A percentile compares a stretch with the other conserved stretches of the same genome.
phyloP scores from a whole-genome alignment of 306 rosid genomes.

The Comarum palustre region DNA sequence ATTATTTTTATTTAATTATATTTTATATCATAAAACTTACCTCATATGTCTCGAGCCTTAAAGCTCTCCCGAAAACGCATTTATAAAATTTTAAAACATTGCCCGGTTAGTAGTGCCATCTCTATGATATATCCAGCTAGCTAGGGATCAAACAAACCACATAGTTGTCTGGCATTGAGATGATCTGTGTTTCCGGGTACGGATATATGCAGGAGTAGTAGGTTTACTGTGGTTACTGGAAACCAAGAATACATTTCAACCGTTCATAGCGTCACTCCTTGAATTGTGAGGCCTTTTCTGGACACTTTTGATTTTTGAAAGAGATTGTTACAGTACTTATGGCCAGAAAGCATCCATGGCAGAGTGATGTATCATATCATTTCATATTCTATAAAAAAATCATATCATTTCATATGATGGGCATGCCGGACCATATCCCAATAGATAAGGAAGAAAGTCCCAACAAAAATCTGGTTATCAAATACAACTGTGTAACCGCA shows the following conservation, averaged over 20 bases:
- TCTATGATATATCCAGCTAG: background rate
- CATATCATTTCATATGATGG: background rate
- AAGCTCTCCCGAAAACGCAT: too few species aligned
- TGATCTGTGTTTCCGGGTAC: background rate
- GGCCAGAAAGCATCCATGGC: background rate
- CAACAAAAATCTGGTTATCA: background rate
- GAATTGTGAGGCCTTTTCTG: background rate
- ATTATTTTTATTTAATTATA: too few species aligned
- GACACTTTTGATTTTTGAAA: background rate
- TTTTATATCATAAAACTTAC: too few species aligned
- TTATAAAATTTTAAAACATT: too few species aligned
- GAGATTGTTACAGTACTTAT: conserved; percentile 8
- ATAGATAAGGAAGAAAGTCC: conserved; percentile 26
- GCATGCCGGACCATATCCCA: conserved; percentile 25
- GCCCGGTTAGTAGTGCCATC: background rate
- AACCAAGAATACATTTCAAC: background rate
- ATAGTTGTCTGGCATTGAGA: background rate
- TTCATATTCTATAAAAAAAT: too few species aligned
- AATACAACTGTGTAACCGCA: background rate
- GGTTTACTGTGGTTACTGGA: background rate
- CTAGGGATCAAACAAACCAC: background rate
- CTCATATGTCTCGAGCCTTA: too few species aligned
- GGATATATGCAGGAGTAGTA: background rate
- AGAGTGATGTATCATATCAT: background rate
- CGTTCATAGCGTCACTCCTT: background rate